Percentiles rank a stretch among this genome's conserved stretches.
These are phyloP conservation scores for Castanea sativa DNA, from an alignment of 306 rosid genomes.

Conservation along the genomic window DNA sequence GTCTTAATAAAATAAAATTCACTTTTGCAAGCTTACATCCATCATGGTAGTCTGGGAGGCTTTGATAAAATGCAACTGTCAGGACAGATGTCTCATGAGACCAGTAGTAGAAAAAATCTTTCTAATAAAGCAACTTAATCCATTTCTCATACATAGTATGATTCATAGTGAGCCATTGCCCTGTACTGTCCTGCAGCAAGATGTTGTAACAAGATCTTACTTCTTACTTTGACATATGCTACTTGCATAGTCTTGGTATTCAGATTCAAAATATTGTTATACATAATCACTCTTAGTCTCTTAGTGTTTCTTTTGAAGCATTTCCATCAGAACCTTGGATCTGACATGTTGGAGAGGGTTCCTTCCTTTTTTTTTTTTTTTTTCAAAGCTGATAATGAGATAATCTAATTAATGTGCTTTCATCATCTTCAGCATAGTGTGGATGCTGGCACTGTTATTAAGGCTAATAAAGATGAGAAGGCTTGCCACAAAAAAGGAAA, in stretches of 20 bases:
- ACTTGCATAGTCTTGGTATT: not conserved
- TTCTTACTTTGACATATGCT: not conserved
- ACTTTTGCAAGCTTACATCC: not conserved
- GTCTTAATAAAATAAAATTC: not conserved
- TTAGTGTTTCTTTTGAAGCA: not conserved
- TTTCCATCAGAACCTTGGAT: constrained; percentile 14
- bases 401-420: constrained; percentile 3
- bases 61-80: not conserved
- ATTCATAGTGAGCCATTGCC: not conserved
- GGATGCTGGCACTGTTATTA: constrained; percentile 17
- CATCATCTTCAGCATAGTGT: constrained; percentile 29
- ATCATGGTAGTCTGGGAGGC: not conserved
- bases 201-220: not conserved
- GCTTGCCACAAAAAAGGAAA: constrained; percentile 18
- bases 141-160: not conserved
- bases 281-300: not conserved
- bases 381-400: not conserved
- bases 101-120: not conserved
- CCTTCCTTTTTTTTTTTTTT: not conserved
- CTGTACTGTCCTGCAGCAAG: not conserved
- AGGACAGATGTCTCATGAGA: not conserved
- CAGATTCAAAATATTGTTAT: not conserved
- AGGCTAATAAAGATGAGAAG: constrained; percentile 29
- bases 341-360: not conserved
- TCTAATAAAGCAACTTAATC: not conserved